phyloP scores from a whole-genome alignment of 2,329 filamentous ascomycete genomes.

The Penicillium sclerotigenum region DNA sequence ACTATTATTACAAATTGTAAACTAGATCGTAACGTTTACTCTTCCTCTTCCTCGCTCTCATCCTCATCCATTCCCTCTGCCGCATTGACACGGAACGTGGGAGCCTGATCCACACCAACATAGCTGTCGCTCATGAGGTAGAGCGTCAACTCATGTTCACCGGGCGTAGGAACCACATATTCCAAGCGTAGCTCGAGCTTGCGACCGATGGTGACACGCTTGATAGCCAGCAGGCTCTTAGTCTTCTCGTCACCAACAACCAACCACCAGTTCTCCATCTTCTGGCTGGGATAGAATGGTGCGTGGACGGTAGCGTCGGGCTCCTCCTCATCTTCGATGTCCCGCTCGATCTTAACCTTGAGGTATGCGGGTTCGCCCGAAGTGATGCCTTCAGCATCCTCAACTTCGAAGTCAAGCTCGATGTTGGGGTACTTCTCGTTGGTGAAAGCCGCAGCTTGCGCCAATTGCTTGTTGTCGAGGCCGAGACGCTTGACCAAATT shows the following conservation, averaged over 20 bases:
- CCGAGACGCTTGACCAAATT: slow-evolving; percentile 73
- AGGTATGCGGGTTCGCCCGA: slow-evolving; percentile 80
- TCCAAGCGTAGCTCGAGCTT: slow-evolving; percentile 78
- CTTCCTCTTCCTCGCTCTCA: slow-evolving; percentile 76
- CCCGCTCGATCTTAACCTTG: slow-evolving; percentile 78
- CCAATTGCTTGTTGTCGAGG: slow-evolving; percentile 76
- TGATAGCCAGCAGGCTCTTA: slow-evolving; percentile 85
- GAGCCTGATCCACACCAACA: slow-evolving; percentile 93
- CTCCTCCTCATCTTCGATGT: slow-evolving; percentile 70
- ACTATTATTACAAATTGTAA: slow-evolving; percentile 21
- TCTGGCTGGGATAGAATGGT: slow-evolving; percentile 86
- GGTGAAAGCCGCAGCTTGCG: slow-evolving; percentile 88
- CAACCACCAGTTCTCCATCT: slow-evolving; percentile 98
- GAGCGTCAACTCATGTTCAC: slow-evolving; percentile 82
- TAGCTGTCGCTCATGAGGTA: slow-evolving; percentile 98
- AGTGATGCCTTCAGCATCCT: slow-evolving; percentile 74
- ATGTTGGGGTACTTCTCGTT: slow-evolving; percentile 96
- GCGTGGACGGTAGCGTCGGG: slow-evolving; percentile 84
- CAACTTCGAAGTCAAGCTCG: slow-evolving; percentile 81
- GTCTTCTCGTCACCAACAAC: slow-evolving; percentile 90
- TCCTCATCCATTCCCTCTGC: slow-evolving; percentile 95
- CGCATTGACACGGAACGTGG: slow-evolving; percentile 77
- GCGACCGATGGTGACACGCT: slow-evolving; percentile 81
- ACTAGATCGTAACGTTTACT: slow-evolving; percentile 31
- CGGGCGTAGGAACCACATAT: slow-evolving; percentile 81